phyloP scores from a whole-genome alignment of 352 stramenopile species.

The Aphanomyces cochlioides region DNA sequence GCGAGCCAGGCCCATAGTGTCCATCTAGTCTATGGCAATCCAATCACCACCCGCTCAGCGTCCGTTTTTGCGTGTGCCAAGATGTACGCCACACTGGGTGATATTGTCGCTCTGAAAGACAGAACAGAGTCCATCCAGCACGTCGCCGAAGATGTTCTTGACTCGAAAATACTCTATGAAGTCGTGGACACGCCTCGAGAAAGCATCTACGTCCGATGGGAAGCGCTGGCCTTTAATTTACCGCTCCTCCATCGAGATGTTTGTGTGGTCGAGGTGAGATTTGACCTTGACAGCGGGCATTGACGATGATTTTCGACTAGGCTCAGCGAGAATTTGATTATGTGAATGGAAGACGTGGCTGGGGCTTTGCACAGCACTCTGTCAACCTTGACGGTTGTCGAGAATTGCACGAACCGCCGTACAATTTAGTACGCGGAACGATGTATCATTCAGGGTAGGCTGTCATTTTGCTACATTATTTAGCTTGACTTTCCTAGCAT shows the following conservation, averaged over 20 bases:
- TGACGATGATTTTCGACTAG: background rate
- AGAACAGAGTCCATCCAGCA: background rate
- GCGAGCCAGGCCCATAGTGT: background rate
- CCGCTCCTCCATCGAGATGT: conserved; percentile 3
- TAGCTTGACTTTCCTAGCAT: background rate
- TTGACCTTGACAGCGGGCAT: background rate
- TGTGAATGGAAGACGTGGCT: background rate
- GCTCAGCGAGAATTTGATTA: conserved; percentile 1
- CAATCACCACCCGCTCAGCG: background rate
- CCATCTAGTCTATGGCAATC: background rate
- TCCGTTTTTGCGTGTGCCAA: background rate
- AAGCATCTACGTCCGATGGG: background rate
- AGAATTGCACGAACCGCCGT: background rate
- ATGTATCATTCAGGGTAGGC: background rate
- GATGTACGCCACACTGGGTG: background rate
- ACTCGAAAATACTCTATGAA: conserved; percentile 2
- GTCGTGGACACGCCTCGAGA: background rate
- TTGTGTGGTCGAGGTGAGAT: conserved; percentile 1
- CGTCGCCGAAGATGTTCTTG: background rate
- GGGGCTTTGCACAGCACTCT: background rate
- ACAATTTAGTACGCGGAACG: background rate
- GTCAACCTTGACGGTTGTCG: background rate
- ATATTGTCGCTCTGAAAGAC: background rate
- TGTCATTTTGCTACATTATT: background rate
- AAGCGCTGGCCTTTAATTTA: background rate